Evolutionary conservation across 441 rosid species (phyloP).

Genomic region (Gossypium aridum): DNA sequence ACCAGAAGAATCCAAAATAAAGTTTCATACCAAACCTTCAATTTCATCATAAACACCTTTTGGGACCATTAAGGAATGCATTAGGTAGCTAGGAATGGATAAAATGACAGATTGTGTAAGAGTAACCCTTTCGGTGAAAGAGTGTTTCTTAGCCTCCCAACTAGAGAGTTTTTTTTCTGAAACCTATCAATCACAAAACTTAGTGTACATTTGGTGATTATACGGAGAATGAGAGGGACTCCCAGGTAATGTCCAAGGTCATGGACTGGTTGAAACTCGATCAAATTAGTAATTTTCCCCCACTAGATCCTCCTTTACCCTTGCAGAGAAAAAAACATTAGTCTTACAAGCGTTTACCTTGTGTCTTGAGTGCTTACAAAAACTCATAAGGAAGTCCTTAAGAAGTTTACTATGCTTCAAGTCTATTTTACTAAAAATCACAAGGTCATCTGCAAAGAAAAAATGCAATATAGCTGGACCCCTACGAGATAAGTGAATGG

Average conservation of each 20-base stretch:
- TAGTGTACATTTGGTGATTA: neutral
- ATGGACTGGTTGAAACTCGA: neutral
- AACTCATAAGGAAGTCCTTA: neutral
- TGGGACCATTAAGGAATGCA: neutral
- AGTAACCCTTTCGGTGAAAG: neutral
- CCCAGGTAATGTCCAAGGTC: neutral
- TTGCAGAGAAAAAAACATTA: too few species aligned
- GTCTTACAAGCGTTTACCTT: neutral
- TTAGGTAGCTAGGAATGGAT: neutral
- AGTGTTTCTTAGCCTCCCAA: neutral
- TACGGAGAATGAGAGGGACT: neutral
- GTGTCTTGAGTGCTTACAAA: neutral
- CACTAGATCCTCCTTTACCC: neutral
- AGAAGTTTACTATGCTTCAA: neutral
- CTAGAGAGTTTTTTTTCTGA: neutral
- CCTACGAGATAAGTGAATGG: neutral
- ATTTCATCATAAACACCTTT: neutral
- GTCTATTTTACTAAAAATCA: neutral
- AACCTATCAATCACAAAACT: too few species aligned
- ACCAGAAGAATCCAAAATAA: neutral
- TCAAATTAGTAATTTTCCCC: neutral
- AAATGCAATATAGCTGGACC: neutral
- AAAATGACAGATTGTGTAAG: neutral
- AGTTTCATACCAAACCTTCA: neutral
- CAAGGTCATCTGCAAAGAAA: neutral